Percentiles rank a stretch among this genome's conserved stretches.
Conservation (phyloP, 1,139 yeast species). For the Meyerozyma athensensis region DNA sequence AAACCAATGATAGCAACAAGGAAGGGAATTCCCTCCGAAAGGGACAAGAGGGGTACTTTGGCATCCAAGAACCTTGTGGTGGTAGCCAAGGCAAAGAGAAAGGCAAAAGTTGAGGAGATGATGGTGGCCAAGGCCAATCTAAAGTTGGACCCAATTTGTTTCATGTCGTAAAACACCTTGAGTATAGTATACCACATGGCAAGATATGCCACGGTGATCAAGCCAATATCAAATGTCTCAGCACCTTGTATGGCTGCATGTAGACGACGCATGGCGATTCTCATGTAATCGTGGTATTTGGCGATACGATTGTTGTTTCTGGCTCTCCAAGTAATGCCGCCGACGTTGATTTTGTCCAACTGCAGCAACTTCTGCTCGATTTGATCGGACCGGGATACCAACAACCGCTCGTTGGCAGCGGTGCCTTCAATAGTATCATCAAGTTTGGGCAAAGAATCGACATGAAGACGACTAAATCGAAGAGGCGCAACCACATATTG, state of each 20-base stretch:
- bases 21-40: constrained; percentile 92
- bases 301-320: constrained; percentile 62
- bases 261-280: constrained; percentile 41
- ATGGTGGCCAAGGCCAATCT: constrained; percentile 87
- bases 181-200: constrained; percentile 89
- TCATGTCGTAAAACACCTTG: constrained; percentile 78
- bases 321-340: constrained; percentile 57
- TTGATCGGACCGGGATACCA: constrained; percentile 38
- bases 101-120: constrained; percentile 79
- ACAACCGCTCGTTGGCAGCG: constrained; percentile 32
- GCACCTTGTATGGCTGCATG: constrained; percentile 63
- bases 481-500: constrained; percentile 52
- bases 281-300: constrained; percentile 60
- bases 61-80: constrained; percentile 46
- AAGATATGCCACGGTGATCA: constrained; percentile 76
- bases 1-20: constrained; percentile 91
- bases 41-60: constrained; percentile 65
- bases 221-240: constrained; percentile 79
- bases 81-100: constrained; percentile 73
- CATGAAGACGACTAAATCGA: constrained; percentile 45
- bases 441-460: constrained; percentile 26
- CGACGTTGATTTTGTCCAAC: constrained; percentile 28
- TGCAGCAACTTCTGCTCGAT: constrained; percentile 29
- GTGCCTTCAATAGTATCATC: constrained; percentile 29
- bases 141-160: constrained; percentile 73